Percentiles rank a stretch among this genome's conserved stretches.
Conservation (phyloP, 1,284 basidiomycete species). For the Malassezia obtusa region DNA sequence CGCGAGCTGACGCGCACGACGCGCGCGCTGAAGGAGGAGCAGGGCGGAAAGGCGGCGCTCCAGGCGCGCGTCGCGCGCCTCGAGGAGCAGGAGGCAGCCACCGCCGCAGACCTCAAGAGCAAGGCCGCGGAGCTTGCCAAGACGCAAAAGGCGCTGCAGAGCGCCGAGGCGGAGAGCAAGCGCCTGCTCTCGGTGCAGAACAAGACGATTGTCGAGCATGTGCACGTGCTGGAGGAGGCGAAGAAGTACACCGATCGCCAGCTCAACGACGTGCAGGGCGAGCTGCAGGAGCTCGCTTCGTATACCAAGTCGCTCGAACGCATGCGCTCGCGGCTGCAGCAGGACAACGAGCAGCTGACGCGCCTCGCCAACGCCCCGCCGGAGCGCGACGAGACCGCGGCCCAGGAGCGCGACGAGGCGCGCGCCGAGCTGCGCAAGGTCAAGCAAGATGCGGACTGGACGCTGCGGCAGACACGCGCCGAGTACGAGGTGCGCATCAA, state of each 20-base stretch:
- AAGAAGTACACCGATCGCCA: constrained; percentile 91
- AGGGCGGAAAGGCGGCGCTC: constrained; percentile 36
- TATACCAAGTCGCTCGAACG: constrained; percentile 78
- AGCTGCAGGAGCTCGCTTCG: constrained; percentile 62
- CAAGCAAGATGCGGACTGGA: constrained; percentile 60
- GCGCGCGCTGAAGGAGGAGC: constrained; percentile 66
- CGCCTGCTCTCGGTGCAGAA: constrained; percentile 62
- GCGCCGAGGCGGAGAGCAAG: constrained; percentile 51
- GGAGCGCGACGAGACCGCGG: not conserved
- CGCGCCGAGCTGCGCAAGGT: constrained; percentile 56
- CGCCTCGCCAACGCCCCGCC: constrained; percentile 58
- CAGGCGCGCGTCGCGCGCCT: not conserved
- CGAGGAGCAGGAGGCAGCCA: not conserved
- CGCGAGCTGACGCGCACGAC: constrained; percentile 58
- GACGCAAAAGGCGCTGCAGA: constrained; percentile 33
- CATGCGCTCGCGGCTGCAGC: constrained; percentile 63
- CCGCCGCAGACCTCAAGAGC: constrained; percentile 41
- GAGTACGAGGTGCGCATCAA: constrained; percentile 61
- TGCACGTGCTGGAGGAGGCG: constrained; percentile 91
- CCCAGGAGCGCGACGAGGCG: constrained; percentile 34
- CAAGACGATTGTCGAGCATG: constrained; percentile 97
- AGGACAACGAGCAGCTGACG: constrained; percentile 74
- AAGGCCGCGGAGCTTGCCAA: constrained; percentile 26
- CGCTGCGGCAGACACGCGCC: constrained; percentile 60
- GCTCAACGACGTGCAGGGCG: constrained; percentile 67